Base-by-base conservation (phyloP, 805 yeast genomes). In the Sungouiozyma ichnusensis region DNA sequence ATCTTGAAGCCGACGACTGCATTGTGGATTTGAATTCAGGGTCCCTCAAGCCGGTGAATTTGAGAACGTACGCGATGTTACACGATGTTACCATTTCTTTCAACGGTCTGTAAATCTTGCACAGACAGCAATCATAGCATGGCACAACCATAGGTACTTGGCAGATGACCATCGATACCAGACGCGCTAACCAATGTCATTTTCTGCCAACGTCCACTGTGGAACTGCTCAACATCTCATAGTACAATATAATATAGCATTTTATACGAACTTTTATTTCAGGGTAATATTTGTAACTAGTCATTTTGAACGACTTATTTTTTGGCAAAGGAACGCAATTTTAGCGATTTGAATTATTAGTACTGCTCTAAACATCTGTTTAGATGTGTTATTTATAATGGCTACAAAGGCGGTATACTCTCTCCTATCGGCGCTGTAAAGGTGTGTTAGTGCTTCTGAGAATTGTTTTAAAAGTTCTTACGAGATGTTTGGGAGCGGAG, bases 11-110 rank as follows among this genome's bases (percentile, higher is more conserved):
- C 2, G 63, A 60, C 16, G 64, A 60, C 41, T 37, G 54, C 44
- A 44, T 60, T 27, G 64, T 60, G 14, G 64, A 60, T 42, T 43
- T 60, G 24, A 52, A 42, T 38, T 47, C 60, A 0, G 63, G 64
- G 4, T 54, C 61, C 4, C 39, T 57, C 19, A 50, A 48, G 16
- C 55, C 64, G 2, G 53, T 54, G 20, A 47, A 51, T 27, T 40
- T 58, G 38, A 47, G 48, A 19, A 49, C 42, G 29, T 58, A 55
- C 54, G 41, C 40, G 17, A 40, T 52, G 32, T 49, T 60, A 50
- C 38, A 47, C n/a, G 55, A 52, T n/a, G 43, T 60, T 6, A 44
- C 56, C 14, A 54, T 55, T 13, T 47, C 53, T 38, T 48, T 60
- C 32, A 47, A 51, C 17, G 48, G 49, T 33, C 50, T 59, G 33